These are phyloP conservation scores for Gossypium anomalum DNA, from an alignment of 345 rosid species.

Conservation along the genomic window DNA sequence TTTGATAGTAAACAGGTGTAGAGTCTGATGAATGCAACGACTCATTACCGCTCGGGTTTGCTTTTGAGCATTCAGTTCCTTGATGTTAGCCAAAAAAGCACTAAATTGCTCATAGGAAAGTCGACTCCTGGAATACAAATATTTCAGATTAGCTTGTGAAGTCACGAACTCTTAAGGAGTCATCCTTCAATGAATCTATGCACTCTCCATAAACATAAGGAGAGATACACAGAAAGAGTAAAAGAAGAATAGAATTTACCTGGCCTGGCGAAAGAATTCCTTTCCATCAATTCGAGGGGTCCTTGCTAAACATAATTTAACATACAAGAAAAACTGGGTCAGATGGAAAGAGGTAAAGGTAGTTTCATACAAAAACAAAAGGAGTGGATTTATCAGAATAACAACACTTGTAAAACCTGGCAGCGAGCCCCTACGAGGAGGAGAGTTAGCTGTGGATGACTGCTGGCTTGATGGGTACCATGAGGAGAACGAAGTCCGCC, in stretches of 20 bases:
- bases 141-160: conserved; percentile 6
- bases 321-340: conserved; percentile 3
- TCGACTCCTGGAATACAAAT: conserved; percentile 58
- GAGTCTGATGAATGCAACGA: neutral
- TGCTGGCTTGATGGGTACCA: conserved; percentile 95
- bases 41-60: conserved; percentile 77
- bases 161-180: neutral
- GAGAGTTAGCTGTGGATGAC: conserved; percentile 87
- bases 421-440: conserved; percentile 52
- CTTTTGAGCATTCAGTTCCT: conserved; percentile 87
- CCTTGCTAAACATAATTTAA: conserved; percentile 35
- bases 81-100: conserved; percentile 87
- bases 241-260: conserved; percentile 35
- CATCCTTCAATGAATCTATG: neutral
- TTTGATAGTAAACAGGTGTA: neutral
- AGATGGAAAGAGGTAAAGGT: conserved; percentile 9
- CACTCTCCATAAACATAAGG: neutral
- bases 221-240: neutral
- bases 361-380: neutral
- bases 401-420: conserved; percentile 47
- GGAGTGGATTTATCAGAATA: neutral
- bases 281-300: conserved; percentile 79
- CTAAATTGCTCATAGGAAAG: conserved; percentile 92
- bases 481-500: conserved; percentile 35
- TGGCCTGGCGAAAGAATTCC: conserved; percentile 96